Percentiles rank a stretch among this genome's conserved stretches.
phyloP scores from a whole-genome alignment of 345 rosid species.

The Melaleuca quinquenervia region DNA sequence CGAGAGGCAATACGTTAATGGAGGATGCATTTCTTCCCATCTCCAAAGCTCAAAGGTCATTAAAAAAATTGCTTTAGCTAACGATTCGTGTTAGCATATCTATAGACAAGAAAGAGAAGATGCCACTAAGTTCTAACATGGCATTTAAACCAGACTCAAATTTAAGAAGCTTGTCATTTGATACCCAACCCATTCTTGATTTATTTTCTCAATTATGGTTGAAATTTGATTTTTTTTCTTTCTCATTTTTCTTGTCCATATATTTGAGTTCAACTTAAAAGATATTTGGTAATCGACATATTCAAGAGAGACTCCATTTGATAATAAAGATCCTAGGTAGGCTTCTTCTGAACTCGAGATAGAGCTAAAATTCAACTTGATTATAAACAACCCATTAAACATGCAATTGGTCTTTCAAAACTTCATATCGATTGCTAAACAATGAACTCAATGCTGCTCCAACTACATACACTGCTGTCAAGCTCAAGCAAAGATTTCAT shows the following conservation, averaged over 20 bases:
- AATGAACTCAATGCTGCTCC: neutral
- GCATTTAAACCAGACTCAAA: neutral
- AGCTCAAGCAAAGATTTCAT: neutral
- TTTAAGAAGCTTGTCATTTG: neutral
- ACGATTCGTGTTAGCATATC: neutral
- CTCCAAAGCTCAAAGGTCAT: neutral
- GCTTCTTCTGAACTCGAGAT: neutral
- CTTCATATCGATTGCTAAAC: neutral
- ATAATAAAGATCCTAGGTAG: neutral
- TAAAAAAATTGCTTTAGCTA: neutral
- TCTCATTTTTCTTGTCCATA: neutral
- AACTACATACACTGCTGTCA: neutral
- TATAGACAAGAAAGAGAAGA: neutral
- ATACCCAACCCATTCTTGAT: neutral
- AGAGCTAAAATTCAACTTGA: neutral
- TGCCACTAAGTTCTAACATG: neutral
- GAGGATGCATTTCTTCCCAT: neutral
- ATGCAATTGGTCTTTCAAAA: neutral
- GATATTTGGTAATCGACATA: neutral
- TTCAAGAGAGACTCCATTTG: neutral
- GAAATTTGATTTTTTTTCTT: neutral
- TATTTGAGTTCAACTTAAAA: neutral
- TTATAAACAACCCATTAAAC: neutral
- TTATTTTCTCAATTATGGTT: neutral
- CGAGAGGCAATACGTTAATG: neutral